Percentiles rank a stretch among this genome's conserved stretches.
Evolutionary conservation across 2,329 filamentous ascomycete genomes (phyloP).

Genomic region (Alternaria angustiovoidea): DNA sequence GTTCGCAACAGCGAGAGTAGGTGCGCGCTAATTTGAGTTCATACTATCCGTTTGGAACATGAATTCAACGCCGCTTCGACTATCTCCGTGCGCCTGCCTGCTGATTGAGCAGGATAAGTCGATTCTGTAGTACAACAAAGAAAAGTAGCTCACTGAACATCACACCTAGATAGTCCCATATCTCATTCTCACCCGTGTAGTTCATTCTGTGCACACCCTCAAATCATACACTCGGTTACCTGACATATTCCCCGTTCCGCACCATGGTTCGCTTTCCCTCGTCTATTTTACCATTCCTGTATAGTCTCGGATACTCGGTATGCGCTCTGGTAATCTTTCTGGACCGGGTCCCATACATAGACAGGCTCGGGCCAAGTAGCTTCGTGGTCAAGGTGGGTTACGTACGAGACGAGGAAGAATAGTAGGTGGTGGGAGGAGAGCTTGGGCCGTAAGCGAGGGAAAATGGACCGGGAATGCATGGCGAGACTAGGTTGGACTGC

Average conservation of each 20-base stretch:
- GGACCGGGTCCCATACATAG: not conserved
- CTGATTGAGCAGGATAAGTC: not conserved
- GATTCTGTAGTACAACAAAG: not conserved
- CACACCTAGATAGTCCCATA: not conserved
- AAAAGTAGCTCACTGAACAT: not conserved
- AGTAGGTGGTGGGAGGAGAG: not conserved
- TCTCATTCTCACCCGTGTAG: not conserved
- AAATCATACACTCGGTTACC: not conserved
- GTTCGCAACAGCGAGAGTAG: not conserved
- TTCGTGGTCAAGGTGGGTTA: not conserved
- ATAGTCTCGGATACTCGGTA: not conserved
- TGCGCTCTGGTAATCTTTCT: not conserved
- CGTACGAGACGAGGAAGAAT: not conserved
- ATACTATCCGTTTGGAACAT: not conserved
- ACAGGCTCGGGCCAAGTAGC: not conserved
- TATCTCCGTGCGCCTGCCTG: not conserved
- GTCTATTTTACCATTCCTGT: not conserved
- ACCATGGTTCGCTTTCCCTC: not conserved
- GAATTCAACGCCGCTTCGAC: not conserved
- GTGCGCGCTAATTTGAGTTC: not conserved
- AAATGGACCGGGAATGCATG: not conserved
- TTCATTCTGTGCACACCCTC: not conserved
- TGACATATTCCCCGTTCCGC: not conserved
- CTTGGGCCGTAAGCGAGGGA: not conserved
- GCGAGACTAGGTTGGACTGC: not conserved